Evolutionary conservation across 495 filamentous ascomycete species (phyloP), one percentile per base, ranked within the genome.

Genomic region (Rhypophila decipiens): DNA sequence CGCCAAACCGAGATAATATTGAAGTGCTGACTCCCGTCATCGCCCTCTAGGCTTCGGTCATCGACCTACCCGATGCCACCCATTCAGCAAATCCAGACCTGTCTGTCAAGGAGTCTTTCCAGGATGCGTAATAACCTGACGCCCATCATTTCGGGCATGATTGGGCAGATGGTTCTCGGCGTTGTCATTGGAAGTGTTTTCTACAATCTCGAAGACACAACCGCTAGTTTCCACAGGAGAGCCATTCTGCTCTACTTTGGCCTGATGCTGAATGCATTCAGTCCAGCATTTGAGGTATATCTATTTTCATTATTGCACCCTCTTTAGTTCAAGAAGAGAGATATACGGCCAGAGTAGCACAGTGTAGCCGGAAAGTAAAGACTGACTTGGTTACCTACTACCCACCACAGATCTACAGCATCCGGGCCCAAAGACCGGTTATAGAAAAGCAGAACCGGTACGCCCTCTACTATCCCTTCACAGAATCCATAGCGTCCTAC

Each of bases 111-210:
- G 46, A 83, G 76, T 5, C 82, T 79, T 47, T 64, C 70, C 43
- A 61, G 77, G 17, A 63, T 87, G 0, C 68, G 60, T 24, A 74
- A 72, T 4, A 80, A 88, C 51, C 61, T 73, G 51, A 72, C 66
- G 42, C 64, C 83, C 49, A 79, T 76, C 9, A 55, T 86, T 17
- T 65, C 72, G 2, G 66, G 73, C 10, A 63, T 85, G 4, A 65
- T 88, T 40, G 81, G 74, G 24, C 86, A 86, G 51, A 63, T 67
- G 18, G 59, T 76, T 47, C 76, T 86, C 64, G 75, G 77, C 3
- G 55, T 88, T 8, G 74, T 90, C 51, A 70, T 88, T 39, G 74
- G 76, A 0, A 82, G 75, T 45, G 74, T 85, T n/a, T 90, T 85
- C 59, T 85, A 77, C 61, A 77, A 86, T 46, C 51, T 85, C 11